These are phyloP conservation scores for Alternaria viburni DNA, from an alignment of 2,329 filamentous ascomycete species.

Conservation along the genomic window DNA sequence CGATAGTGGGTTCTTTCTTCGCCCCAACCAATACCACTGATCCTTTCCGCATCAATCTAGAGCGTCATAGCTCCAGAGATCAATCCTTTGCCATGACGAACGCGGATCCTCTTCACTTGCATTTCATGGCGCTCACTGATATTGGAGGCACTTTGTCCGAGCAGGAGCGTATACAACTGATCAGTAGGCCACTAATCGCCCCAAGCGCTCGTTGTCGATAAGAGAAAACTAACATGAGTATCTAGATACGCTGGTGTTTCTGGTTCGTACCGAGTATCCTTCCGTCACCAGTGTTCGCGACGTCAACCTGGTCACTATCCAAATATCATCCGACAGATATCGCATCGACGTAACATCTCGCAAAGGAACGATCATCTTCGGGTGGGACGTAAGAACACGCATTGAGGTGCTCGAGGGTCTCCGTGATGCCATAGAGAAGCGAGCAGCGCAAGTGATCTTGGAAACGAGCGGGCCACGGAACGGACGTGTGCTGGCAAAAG, in stretches of 20 bases:
- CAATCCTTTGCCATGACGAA: background rate
- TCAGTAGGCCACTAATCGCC: background rate
- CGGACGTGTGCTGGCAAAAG: background rate
- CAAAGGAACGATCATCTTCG: background rate
- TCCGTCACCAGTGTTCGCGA: background rate
- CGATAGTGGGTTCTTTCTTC: background rate
- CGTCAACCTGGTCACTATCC: background rate
- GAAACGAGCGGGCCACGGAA: background rate
- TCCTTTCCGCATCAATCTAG: background rate
- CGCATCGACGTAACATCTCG: background rate
- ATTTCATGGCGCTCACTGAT: background rate
- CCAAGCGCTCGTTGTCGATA: background rate
- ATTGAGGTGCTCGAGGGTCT: background rate
- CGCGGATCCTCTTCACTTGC: background rate
- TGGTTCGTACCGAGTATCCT: background rate
- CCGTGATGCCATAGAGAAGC: background rate
- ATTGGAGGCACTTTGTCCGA: background rate
- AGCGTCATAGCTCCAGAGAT: background rate
- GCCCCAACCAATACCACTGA: background rate
- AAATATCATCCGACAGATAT: background rate
- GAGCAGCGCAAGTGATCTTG: background rate
- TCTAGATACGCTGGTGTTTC: background rate
- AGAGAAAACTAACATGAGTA: background rate
- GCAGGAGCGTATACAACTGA: background rate
- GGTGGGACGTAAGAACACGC: background rate